phyloP scores from a whole-genome alignment of 163 green algal species.

The Volvox carteri region DNA sequence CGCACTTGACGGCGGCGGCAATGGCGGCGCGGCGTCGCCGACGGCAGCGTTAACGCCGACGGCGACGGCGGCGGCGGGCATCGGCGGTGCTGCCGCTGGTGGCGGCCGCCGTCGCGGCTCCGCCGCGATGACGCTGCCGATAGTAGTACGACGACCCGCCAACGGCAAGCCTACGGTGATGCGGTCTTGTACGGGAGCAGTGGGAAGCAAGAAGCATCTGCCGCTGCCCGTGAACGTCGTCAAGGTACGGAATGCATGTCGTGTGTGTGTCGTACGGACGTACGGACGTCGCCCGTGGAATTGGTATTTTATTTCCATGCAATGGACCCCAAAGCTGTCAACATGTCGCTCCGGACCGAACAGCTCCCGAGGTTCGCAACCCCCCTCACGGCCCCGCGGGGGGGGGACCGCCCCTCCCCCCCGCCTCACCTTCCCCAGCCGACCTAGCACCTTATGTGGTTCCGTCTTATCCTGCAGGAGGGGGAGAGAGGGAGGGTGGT shows the following conservation, averaged over 20 bases:
- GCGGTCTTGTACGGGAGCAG: constrained; percentile 13
- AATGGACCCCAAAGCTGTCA: too few relatives aligned
- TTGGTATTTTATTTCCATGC: too few relatives aligned
- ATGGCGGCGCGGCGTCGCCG: background rate
- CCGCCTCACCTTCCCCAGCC: too few relatives aligned
- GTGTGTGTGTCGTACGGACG: too few relatives aligned
- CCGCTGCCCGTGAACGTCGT: background rate
- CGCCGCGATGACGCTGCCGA: background rate
- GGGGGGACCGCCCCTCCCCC: too few relatives aligned
- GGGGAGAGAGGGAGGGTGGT: too few relatives aligned
- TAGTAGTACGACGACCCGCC: background rate
- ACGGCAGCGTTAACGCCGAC: background rate
- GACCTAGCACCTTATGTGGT: too few relatives aligned
- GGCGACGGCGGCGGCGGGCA: background rate
- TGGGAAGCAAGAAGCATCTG: constrained; percentile 51
- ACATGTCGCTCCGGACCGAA: too few relatives aligned
- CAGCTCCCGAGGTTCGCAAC: too few relatives aligned
- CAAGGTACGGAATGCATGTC: background rate
- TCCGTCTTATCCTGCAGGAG: too few relatives aligned
- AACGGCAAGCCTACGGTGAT: constrained; percentile 37
- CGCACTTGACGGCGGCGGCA: background rate
- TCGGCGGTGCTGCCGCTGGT: background rate
- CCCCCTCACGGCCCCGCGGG: too few relatives aligned
- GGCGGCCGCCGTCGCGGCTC: background rate
- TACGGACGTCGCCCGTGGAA: too few relatives aligned